Evolutionary conservation across 306 rosid species (phyloP), one percentile per base, ranked within the genome.

Genomic region (Vigna angularis): DNA sequence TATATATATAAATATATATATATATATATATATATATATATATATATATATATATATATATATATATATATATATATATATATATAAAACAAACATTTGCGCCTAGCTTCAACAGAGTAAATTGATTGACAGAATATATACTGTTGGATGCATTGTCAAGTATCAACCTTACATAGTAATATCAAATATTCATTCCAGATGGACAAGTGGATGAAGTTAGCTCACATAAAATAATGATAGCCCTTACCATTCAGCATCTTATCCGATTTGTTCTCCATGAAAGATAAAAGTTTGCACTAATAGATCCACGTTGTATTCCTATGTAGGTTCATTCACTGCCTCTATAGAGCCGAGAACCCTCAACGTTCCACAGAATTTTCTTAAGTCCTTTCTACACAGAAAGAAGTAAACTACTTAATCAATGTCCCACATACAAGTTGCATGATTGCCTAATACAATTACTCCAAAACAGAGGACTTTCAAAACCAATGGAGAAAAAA

Each of bases 221-320:
- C 26, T 78, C 38, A 63, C 57, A n/a, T 38, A 57, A 28, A 40
- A 40, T 4, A 75, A 78, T 52, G 52, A 45, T 45, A 62, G 52
- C 57, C 75, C 83, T 63, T 81, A 91, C 91, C 90, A 56, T 48
- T 81, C 71, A 78, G 47, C 83, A 80, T 72, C 81, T 85, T 73
- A 66, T 87, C 81, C 17, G 66, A 78, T 66, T 78, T 75, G 70
- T 62, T 53, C 77, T 87, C 90, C 86, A 87, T 86, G 73, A 58
- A 62, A 74, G 24, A 74, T 45, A 65, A 80, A 79, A 81, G 47
- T 71, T 65, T 66, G 61, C 73, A 77, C 40, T 8, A 49, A 26
- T 10, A 55, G 15, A 79, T 53, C 32, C 36, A 47, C 75, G 57
- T 14, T 51, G 44, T 11, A 58, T 38, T 79, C 45, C 71, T 45